Evolutionary conservation across 2,329 filamentous ascomycete genomes (phyloP).

Genomic region (Dactylellina leptospora): DNA sequence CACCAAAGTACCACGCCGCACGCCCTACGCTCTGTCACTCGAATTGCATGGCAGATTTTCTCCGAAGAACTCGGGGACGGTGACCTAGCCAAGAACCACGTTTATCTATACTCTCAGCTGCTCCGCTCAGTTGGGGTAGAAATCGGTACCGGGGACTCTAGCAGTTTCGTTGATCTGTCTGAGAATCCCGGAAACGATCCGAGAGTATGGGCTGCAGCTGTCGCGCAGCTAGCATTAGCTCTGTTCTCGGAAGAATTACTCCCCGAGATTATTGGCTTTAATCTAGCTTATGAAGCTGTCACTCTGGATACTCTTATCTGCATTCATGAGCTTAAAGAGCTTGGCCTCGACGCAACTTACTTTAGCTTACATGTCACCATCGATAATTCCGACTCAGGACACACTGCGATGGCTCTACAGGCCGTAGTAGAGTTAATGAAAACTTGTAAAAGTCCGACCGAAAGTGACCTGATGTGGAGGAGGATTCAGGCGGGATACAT

Average conservation of each 20-base stretch:
- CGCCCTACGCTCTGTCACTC: slow-evolving; percentile 60
- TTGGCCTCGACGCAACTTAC: slow-evolving; percentile 63
- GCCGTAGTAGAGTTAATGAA: slow-evolving; percentile 61
- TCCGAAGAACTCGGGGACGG: slow-evolving; percentile 66
- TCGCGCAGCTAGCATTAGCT: slow-evolving; percentile 64
- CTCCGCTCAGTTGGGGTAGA: slow-evolving; percentile 57
- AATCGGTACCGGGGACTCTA: slow-evolving; percentile 57
- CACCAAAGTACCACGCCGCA: slow-evolving; percentile 63
- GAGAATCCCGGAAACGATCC: slow-evolving; percentile 59
- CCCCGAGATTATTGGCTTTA: slow-evolving; percentile 66
- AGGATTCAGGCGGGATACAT: slow-evolving; percentile 62
- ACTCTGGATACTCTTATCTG: slow-evolving; percentile 61
- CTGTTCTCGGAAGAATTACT: slow-evolving; percentile 65
- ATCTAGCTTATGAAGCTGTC: slow-evolving; percentile 64
- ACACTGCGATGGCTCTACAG: slow-evolving; percentile 63
- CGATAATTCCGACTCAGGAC: slow-evolving; percentile 65
- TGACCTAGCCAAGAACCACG: slow-evolving; percentile 63
- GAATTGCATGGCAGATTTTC: slow-evolving; percentile 64
- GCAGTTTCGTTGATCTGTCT: slow-evolving; percentile 57
- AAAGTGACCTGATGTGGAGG: slow-evolving; percentile 58
- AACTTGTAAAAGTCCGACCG: slow-evolving; percentile 52
- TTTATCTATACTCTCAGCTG: slow-evolving; percentile 59
- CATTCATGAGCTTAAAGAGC: slow-evolving; percentile 62
- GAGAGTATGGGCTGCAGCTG: slow-evolving; percentile 62
- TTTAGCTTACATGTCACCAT: slow-evolving; percentile 66